These are phyloP conservation scores for Salvia splendens DNA, from an alignment of 257 asterid genomes.

Conservation along the genomic window DNA sequence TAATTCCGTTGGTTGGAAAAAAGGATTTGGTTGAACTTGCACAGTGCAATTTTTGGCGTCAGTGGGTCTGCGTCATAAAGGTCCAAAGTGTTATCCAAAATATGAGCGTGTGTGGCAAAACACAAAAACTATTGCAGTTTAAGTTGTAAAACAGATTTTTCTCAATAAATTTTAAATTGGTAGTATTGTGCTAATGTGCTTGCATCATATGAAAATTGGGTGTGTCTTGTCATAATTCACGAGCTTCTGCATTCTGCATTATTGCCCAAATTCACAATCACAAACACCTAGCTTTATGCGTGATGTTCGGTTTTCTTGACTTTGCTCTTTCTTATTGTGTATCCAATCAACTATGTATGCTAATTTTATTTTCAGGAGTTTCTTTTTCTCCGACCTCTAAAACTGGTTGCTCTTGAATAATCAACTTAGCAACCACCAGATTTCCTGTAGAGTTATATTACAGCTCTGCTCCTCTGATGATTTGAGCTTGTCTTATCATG, in stretches of 20 bases:
- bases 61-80: too few relatives aligned
- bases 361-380: constrained; percentile 37
- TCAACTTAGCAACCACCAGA: constrained; percentile 36
- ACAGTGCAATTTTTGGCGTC: background rate
- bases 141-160: background rate
- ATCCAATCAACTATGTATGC: constrained; percentile 5
- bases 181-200: constrained; percentile 21
- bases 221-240: background rate
- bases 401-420: constrained; percentile 30
- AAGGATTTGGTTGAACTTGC: background rate
- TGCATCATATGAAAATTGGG: constrained; percentile 9
- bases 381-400: constrained; percentile 22
- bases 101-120: background rate
- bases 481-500: constrained; percentile 42
- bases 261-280: background rate
- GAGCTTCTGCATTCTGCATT: constrained; percentile 7
- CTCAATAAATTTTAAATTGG: background rate
- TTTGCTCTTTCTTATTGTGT: constrained; percentile 9
- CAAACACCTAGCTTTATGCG: background rate
- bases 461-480: constrained; percentile 44
- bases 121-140: background rate
- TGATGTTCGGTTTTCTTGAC: background rate
- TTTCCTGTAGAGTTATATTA: constrained; percentile 38
- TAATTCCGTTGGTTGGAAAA: constrained; percentile 1
- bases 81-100: background rate